Evolutionary conservation across 306 rosid species (phyloP).

Genomic region (Castanea crenata): DNA sequence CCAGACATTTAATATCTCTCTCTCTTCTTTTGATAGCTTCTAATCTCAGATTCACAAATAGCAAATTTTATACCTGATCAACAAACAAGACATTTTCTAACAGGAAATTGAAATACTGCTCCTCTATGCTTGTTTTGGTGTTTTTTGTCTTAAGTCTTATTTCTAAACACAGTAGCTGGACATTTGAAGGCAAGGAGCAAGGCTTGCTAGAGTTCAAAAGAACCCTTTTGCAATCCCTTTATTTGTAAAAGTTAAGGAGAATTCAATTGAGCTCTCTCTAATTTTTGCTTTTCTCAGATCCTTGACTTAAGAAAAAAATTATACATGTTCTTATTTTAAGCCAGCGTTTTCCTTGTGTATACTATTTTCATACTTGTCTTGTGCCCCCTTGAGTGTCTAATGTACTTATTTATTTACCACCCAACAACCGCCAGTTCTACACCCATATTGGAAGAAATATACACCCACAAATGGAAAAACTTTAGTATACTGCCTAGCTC

Average conservation of each 20-base stretch:
- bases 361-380: background rate
- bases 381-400: too few relatives aligned
- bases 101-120: too few relatives aligned
- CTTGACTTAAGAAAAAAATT: background rate
- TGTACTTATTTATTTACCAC: too few relatives aligned
- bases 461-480: background rate
- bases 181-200: too few relatives aligned
- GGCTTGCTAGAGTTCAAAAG: background rate
- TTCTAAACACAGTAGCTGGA: too few relatives aligned
- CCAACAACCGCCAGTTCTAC: too few relatives aligned
- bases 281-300: background rate
- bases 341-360: background rate
- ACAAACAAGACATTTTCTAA: background rate
- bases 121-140: too few relatives aligned
- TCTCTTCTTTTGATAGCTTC: background rate
- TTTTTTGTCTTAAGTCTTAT: too few relatives aligned
- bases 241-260: background rate
- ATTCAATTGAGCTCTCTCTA: background rate
- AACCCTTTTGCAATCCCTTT: background rate
- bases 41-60: background rate
- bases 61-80: background rate
- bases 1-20: background rate
- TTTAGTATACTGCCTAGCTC: background rate
- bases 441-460: background rate
- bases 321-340: background rate